Evolutionary conservation across 2,329 filamentous ascomycete genomes (phyloP), one percentile per base, ranked within the genome.

Genomic region (Diaporthe batatas): DNA sequence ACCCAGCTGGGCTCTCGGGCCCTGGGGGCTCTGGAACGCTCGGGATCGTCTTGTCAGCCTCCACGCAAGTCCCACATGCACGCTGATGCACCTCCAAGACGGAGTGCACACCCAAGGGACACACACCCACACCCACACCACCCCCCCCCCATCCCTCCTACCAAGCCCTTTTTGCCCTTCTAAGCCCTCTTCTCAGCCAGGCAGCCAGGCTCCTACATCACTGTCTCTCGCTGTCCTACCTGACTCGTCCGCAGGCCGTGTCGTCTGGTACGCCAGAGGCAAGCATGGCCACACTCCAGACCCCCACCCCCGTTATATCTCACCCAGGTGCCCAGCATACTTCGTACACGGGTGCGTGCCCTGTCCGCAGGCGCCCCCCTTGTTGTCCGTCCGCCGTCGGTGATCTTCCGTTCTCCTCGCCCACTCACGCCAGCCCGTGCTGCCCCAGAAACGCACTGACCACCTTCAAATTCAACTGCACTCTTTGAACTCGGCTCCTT

Each of bases 11-110:
- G 51, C 51, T 54, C 57, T 44, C 23, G 34, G n/a, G n/a, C 55
- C 16, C 42, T 34, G 42, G 42, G 42, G 42, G 42, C 59, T 65
- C 68, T 73, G 72, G 72, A 65, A 67, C 42, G 58, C 58, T 73
- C 68, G 72, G 68, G 68, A 68, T 59, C 59, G 42, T 58, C 57
- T 57, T 34, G 68, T 73, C 72, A 73, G 72, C 72, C 68, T 73
- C 72, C 68, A 73, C 51, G 68, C 68, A 73, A 55, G 57, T 39
- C 49, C 49, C 59, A 42, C 47, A 72, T 69, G 62, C 70, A 72
- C 57, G 54, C 71, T 51, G 58, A 70, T 51, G 72, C 72, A 73
- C 51, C 72, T 57, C 72, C 39, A 67, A 71, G 58, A 67, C 51
- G 68, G 68, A 70, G 68, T 67, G 42, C 68, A 71, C 58, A 71